These are phyloP conservation scores for Turnera subulata DNA, from an alignment of 345 rosid genomes.

Conservation along the genomic window DNA sequence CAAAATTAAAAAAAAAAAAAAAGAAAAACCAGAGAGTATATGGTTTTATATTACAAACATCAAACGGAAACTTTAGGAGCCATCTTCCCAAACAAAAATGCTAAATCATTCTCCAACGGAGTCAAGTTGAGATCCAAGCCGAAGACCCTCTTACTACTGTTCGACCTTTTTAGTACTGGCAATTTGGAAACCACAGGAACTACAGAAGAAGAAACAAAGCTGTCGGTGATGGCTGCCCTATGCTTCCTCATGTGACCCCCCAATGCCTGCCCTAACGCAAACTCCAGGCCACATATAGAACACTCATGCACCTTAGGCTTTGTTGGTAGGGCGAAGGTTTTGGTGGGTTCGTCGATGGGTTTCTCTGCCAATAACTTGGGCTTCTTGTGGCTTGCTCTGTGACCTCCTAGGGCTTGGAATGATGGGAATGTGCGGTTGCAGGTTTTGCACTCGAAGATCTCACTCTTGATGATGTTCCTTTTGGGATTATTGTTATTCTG, in stretches of 20 bases:
- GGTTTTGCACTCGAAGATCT: slow-evolving; percentile 57
- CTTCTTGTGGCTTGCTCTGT: slow-evolving; percentile 71
- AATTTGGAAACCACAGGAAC: slow-evolving; percentile 8
- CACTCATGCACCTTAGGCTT: slow-evolving; percentile 46
- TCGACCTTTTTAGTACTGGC: slow-evolving; percentile 51
- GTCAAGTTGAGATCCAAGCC: slow-evolving; percentile 67
- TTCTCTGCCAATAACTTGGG: slow-evolving; percentile 26
- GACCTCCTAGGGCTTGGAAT: slow-evolving; percentile 77
- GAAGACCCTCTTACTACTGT: slow-evolving; percentile 37
- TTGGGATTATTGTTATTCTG: slow-evolving; percentile 24
- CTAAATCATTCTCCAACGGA: slow-evolving; percentile 76
- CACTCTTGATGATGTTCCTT: not conserved
- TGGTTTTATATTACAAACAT: too few species aligned
- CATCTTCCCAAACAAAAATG: slow-evolving; percentile 46
- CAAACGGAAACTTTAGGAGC: slow-evolving; percentile 28
- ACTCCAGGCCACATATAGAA: slow-evolving; percentile 56
- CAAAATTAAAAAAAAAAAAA: too few species aligned
- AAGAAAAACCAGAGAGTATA: too few species aligned
- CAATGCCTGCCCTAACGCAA: slow-evolving; percentile 57
- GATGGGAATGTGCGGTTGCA: slow-evolving; percentile 59
- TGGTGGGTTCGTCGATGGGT: not conserved
- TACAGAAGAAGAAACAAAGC: not conserved
- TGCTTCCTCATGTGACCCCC: slow-evolving; percentile 35
- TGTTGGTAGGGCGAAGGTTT: not conserved
- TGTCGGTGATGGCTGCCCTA: slow-evolving; percentile 21